Conservation (phyloP, 2,329 filamentous ascomycete genomes). For the Lachnellula subtilissima region DNA sequence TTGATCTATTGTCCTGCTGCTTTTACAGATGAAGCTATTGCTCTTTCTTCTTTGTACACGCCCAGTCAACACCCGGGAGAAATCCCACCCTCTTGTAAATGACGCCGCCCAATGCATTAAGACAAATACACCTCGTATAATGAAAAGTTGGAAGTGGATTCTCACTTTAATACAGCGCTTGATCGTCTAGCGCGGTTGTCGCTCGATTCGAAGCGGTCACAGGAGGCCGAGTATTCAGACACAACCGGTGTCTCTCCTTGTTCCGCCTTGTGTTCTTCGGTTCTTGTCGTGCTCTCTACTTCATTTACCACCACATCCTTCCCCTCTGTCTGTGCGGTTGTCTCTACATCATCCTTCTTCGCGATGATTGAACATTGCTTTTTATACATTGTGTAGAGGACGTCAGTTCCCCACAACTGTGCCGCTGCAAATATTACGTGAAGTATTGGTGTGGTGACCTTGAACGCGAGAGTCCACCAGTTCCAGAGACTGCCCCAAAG, state of each 20-base stretch:
- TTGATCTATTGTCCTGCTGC: background rate
- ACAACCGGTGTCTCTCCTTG: background rate
- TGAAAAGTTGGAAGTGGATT: too few relatives aligned
- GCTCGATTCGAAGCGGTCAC: too few relatives aligned
- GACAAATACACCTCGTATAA: too few relatives aligned
- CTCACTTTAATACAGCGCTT: too few relatives aligned
- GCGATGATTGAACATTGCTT: constrained; percentile 19
- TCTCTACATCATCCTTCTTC: background rate
- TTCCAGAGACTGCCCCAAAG: constrained; percentile 40
- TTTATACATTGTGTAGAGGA: constrained; percentile 38
- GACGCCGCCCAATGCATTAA: too few relatives aligned
- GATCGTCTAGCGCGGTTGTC: too few relatives aligned
- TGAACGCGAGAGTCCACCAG: constrained; percentile 40
- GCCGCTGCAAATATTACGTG: constrained; percentile 39
- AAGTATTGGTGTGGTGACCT: constrained; percentile 39
- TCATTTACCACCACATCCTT: background rate
- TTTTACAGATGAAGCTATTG: background rate
- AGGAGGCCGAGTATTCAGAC: too few relatives aligned
- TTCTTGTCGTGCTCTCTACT: background rate
- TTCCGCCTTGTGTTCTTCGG: background rate
- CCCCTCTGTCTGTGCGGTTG: background rate
- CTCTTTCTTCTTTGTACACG: background rate
- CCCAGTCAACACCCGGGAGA: background rate
- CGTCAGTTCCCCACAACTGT: constrained; percentile 39
- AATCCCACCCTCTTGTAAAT: too few relatives aligned